Evolutionary conservation across 108 stramenopile species (phyloP).

Genomic region (Cyclotella baltica): DNA sequence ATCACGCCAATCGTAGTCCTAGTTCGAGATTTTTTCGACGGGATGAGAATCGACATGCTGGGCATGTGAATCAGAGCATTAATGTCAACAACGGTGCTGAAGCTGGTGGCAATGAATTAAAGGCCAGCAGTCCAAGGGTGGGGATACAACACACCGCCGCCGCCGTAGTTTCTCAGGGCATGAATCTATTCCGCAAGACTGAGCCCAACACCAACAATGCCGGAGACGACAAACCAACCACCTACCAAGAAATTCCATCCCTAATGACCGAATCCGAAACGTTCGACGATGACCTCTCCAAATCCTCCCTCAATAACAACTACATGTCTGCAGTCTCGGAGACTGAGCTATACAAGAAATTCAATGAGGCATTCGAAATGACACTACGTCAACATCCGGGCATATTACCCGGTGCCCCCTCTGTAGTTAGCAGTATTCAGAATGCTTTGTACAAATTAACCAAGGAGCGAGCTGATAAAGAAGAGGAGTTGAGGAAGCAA

Average conservation of each 20-base stretch:
- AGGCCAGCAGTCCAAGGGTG: background rate
- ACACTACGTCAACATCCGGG: conserved; percentile 42
- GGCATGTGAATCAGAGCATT: background rate
- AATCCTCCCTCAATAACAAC: no score
- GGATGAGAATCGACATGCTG: background rate
- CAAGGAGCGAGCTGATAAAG: conserved; percentile 19
- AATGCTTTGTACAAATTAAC: conserved; percentile 32
- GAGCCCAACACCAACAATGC: conserved; percentile 4
- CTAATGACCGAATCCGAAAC: conserved; percentile 32
- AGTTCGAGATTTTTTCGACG: background rate
- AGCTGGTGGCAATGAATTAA: background rate
- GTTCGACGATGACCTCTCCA: conserved; percentile 15
- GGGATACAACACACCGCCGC: background rate
- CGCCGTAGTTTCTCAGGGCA: background rate
- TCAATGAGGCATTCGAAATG: conserved; percentile 43
- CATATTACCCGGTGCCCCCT: conserved; percentile 38
- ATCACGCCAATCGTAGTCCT: background rate
- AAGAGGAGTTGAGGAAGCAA: conserved; percentile 27
- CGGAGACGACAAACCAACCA: background rate
- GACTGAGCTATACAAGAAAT: conserved; percentile 26
- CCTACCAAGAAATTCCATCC: conserved; percentile 26
- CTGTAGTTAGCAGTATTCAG: conserved; percentile 33
- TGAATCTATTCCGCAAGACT: conserved; percentile 3
- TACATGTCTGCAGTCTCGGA: conserved; percentile 10
- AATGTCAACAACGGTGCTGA: background rate